Evolutionary conservation across 2,329 filamentous ascomycete species (phyloP).

Genomic region (Emergomyces pasteurianus): DNA sequence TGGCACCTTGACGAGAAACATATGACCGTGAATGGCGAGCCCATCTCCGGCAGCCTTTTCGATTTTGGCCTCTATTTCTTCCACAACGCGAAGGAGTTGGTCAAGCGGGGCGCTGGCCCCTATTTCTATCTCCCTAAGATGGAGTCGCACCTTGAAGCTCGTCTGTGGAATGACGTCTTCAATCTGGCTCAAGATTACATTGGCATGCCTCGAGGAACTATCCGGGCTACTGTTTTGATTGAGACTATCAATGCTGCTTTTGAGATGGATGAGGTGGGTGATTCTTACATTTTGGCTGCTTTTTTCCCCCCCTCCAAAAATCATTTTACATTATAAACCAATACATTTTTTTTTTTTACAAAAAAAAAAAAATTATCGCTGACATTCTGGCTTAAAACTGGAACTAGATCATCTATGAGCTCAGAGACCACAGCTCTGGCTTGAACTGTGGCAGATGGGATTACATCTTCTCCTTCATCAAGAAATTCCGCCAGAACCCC

Average conservation of each 20-base stretch:
- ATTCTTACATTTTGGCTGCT: no score
- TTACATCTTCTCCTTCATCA: constrained; percentile 99
- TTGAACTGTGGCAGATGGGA: constrained; percentile 99
- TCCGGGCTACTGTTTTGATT: constrained; percentile 89
- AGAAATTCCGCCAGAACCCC: constrained; percentile 94
- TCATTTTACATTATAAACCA: no score
- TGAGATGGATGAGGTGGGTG: constrained; percentile 80
- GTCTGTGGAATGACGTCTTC: constrained; percentile 97
- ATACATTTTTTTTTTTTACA: no score
- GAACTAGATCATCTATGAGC: constrained; percentile 85
- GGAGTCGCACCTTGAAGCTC: constrained; percentile 93
- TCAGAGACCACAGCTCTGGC: constrained; percentile 88
- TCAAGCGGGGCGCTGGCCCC: constrained; percentile 72
- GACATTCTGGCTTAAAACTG: constrained; percentile 4
- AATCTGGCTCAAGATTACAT: constrained; percentile 91
- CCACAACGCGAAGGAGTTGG: constrained; percentile 87
- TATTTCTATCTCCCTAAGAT: constrained; percentile 99
- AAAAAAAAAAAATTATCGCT: neutral
- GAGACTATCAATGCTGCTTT: constrained; percentile 97
- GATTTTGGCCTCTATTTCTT: constrained; percentile 99
- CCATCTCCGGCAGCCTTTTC: constrained; percentile 84
- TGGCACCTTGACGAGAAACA: constrained; percentile 99
- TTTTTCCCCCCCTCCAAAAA: no score
- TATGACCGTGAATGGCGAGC: constrained; percentile 86
- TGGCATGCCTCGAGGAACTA: constrained; percentile 78